Conservation (phyloP, 108 stramenopile species). For the Conticribra guillardii region DNA sequence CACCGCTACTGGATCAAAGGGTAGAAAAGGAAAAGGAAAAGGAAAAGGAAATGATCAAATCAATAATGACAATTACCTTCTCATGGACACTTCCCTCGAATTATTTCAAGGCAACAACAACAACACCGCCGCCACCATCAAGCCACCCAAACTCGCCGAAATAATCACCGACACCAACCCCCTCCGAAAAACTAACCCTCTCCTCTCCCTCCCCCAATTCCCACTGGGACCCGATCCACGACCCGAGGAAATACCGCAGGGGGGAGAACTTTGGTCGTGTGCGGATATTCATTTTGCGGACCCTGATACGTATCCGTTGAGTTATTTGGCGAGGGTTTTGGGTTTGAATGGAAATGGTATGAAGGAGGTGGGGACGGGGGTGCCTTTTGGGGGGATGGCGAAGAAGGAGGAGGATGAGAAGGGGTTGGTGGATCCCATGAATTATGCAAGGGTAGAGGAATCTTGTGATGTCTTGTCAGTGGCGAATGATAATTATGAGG, state of each 20-base stretch:
- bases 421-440: slow-evolving; percentile 39
- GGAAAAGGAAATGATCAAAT: no score
- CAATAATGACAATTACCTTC: not conserved
- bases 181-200: slow-evolving; percentile 58
- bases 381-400: slow-evolving; percentile 14
- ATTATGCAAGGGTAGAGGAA: no score
- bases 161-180: slow-evolving; percentile 53
- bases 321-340: slow-evolving; percentile 66
- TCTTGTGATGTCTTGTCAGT: not conserved
- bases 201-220: slow-evolving; percentile 44
- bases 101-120: no score
- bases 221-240: slow-evolving; percentile 47
- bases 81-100: not conserved
- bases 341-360: slow-evolving; percentile 59
- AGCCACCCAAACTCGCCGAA: slow-evolving; percentile 11
- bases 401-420: no score
- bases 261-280: slow-evolving; percentile 54
- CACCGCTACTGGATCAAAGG: no score
- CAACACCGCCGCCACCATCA: not conserved
- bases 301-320: slow-evolving; percentile 79
- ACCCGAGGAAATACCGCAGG: slow-evolving; percentile 54
- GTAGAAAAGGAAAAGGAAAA: no score
- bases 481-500: not conserved
- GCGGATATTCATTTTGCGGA: slow-evolving; percentile 56
- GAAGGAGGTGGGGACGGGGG: slow-evolving; percentile 9